These are phyloP conservation scores for Hanseniaspora gamundiae DNA, from an alignment of 1,139 yeast species.

Conservation along the genomic window DNA sequence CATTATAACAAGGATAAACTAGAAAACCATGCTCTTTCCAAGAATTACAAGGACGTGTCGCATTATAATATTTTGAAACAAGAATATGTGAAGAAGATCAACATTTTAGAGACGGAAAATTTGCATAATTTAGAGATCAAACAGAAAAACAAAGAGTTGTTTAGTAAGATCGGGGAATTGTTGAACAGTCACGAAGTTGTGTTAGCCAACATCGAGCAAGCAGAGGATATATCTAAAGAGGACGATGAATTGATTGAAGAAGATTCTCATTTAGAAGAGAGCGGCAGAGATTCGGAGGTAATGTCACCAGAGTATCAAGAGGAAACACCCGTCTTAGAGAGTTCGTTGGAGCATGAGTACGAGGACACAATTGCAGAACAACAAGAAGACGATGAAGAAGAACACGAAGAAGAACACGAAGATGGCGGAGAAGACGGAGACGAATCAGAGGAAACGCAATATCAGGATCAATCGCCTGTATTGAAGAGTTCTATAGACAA, in stretches of 20 bases:
- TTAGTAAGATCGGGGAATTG: slow-evolving; percentile 16
- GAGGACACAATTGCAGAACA: slow-evolving; percentile 1
- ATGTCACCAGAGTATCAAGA: slow-evolving; percentile 7
- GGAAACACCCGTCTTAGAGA: neutral
- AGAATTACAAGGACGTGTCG: slow-evolving; percentile 7
- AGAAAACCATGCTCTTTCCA: slow-evolving; percentile 10
- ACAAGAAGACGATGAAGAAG: neutral
- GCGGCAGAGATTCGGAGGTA: neutral
- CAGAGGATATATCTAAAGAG: slow-evolving; percentile 15
- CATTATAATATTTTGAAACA: slow-evolving; percentile 9
- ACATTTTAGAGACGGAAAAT: slow-evolving; percentile 15
- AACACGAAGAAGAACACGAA: slow-evolving; percentile 2
- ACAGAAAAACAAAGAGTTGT: slow-evolving; percentile 10
- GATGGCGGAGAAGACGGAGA: too few species aligned
- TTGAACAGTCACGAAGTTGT: slow-evolving; percentile 16
- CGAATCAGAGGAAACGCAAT: too few species aligned
- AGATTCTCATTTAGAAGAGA: slow-evolving; percentile 1
- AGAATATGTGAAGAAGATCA: slow-evolving; percentile 13
- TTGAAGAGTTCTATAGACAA: too few species aligned
- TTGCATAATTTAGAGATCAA: slow-evolving; percentile 10
- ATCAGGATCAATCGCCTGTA: too few species aligned
- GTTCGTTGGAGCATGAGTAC: neutral
- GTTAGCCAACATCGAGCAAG: slow-evolving; percentile 15
- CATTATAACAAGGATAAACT: slow-evolving; percentile 4
- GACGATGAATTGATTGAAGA: slow-evolving; percentile 11